A percentile compares a stretch with the other conserved stretches of the same genome.
Conservation (phyloP, 2,329 filamentous ascomycete genomes). For the Aureobasidium subglaciale region DNA sequence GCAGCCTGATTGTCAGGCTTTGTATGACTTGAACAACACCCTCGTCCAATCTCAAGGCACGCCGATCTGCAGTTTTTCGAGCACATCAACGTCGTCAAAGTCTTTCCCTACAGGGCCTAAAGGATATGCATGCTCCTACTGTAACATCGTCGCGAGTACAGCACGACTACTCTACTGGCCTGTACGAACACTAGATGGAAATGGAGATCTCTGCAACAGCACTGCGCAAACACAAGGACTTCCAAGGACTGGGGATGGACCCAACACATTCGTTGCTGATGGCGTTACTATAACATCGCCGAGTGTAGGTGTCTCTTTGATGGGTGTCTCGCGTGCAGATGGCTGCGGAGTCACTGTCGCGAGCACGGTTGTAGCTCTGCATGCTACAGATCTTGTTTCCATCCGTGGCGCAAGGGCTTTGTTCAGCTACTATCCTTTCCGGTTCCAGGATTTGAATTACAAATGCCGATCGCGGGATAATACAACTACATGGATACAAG, state of each 20-base stretch:
- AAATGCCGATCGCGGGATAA: conserved; percentile 18
- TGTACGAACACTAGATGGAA: background rate
- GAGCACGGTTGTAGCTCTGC: background rate
- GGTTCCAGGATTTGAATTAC: conserved; percentile 23
- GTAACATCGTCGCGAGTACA: background rate
- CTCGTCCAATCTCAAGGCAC: background rate
- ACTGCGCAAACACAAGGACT: background rate
- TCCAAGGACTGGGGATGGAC: background rate
- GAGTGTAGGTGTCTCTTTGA: background rate
- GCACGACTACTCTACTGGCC: background rate
- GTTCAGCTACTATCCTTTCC: conserved; percentile 18
- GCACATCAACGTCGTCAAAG: background rate
- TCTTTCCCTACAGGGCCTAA: background rate
- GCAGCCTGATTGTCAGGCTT: background rate
- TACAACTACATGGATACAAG: conserved; percentile 17
- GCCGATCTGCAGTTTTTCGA: background rate
- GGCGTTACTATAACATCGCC: background rate
- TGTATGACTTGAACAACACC: background rate
- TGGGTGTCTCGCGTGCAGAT: background rate
- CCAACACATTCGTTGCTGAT: background rate
- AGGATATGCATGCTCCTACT: background rate
- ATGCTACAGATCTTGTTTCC: conserved; percentile 17
- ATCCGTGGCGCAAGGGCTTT: conserved; percentile 19
- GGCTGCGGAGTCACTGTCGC: background rate
- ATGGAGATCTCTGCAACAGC: background rate